phyloP scores from a whole-genome alignment of 495 filamentous ascomycete species.

The Glarea lozoyensis region DNA sequence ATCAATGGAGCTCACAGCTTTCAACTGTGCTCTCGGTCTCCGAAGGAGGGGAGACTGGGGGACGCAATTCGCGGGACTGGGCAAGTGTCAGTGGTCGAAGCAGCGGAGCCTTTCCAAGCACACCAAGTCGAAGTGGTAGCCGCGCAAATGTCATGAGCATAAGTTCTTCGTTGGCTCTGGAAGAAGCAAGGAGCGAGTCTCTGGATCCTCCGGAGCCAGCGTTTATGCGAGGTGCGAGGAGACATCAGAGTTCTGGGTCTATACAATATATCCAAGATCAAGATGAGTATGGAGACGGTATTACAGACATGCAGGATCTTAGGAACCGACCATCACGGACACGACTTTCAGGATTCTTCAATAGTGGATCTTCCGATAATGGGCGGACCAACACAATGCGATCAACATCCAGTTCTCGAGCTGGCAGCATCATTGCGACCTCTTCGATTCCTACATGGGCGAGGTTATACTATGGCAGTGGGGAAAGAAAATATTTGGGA shows the following conservation, averaged over 20 bases:
- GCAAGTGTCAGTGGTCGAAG: slow-evolving; percentile 25
- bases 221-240: slow-evolving; percentile 26
- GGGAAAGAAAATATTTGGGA: slow-evolving; percentile 37
- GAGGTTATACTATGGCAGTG: slow-evolving; percentile 46
- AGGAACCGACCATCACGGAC: slow-evolving; percentile 34
- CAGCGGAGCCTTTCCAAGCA: slow-evolving; percentile 26
- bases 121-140: slow-evolving; percentile 34
- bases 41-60: slow-evolving; percentile 49
- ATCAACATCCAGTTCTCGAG: slow-evolving; percentile 36
- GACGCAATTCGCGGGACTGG: slow-evolving; percentile 34
- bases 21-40: slow-evolving; percentile 57
- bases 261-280: slow-evolving; percentile 31
- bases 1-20: slow-evolving; percentile 66
- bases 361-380: slow-evolving; percentile 35
- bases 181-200: slow-evolving; percentile 24
- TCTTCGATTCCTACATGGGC: slow-evolving; percentile 62
- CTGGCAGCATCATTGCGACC: slow-evolving; percentile 43
- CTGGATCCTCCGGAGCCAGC: slow-evolving; percentile 33
- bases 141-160: slow-evolving; percentile 43
- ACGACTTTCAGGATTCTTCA: slow-evolving; percentile 25
- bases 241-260: slow-evolving; percentile 15
- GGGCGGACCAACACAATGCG: slow-evolving; percentile 28
- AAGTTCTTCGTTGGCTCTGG: slow-evolving; percentile 33
- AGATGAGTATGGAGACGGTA: slow-evolving; percentile 46
- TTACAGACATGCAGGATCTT: slow-evolving; percentile 38